These are phyloP conservation scores for Oryza glaberrima DNA, from an alignment of 176 grass and related monocot species.

Conservation along the genomic window DNA sequence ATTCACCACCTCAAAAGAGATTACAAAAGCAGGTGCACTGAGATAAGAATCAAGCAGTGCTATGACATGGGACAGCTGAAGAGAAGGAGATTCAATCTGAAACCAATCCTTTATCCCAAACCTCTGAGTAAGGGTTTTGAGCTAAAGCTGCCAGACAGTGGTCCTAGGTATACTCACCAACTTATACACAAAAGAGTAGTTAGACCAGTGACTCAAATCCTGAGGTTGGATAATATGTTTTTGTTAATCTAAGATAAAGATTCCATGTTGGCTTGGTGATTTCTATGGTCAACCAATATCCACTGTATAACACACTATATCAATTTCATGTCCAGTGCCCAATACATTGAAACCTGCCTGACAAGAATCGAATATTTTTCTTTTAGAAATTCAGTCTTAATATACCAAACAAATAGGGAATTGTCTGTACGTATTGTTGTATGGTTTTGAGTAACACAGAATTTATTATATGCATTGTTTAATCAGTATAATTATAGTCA, in stretches of 20 bases:
- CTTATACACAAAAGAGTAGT: not conserved
- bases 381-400: not conserved
- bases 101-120: not conserved
- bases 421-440: not conserved
- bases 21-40: not conserved
- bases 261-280: not conserved
- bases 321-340: not conserved
- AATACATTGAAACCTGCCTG: conserved; percentile 6
- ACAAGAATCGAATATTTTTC: conserved; percentile 2
- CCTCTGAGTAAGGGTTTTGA: not conserved
- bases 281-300: not conserved
- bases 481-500: conserved; percentile 1
- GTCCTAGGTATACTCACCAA: not conserved
- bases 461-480: conserved; percentile 1
- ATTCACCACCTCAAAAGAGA: conserved; percentile 10
- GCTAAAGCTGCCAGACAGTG: not conserved
- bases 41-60: not conserved
- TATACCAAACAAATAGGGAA: not conserved
- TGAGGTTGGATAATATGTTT: not conserved
- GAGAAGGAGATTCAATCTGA: not conserved
- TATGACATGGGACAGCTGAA: conserved; percentile 14
- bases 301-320: not conserved
- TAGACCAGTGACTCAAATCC: not conserved
- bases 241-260: not conserved
- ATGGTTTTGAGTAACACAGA: not conserved